Evolutionary conservation across 257 asterid species (phyloP).

Genomic region (Fraxinus excelsior): DNA sequence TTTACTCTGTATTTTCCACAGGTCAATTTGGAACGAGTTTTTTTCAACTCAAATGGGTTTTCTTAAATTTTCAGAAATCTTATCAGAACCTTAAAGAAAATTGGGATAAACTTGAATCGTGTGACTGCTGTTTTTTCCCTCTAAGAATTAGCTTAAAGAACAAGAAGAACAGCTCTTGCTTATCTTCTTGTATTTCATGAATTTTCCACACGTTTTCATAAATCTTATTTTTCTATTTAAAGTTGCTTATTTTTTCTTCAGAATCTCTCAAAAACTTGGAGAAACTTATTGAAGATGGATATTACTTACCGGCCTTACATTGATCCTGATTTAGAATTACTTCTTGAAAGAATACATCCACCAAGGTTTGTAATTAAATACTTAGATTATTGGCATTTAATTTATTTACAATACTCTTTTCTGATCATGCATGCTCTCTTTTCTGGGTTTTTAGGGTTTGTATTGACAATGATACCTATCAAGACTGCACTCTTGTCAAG

Average conservation of each 20-base stretch:
- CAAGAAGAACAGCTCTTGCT: neutral
- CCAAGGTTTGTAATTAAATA: conserved; percentile 58
- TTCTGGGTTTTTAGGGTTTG: conserved; percentile 60
- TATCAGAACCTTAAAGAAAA: conserved; percentile 5
- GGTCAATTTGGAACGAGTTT: conserved; percentile 11
- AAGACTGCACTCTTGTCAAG: conserved; percentile 82
- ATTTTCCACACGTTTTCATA: neutral
- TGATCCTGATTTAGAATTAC: conserved; percentile 58
- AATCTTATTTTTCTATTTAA: neutral
- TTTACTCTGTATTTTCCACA: neutral
- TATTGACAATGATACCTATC: conserved; percentile 67
- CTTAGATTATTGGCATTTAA: too few relatives aligned
- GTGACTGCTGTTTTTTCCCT: too few relatives aligned
- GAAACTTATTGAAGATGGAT: conserved; percentile 40
- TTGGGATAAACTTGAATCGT: neutral
- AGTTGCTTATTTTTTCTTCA: neutral
- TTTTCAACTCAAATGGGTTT: neutral
- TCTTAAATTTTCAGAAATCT: conserved; percentile 32
- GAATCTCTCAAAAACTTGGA: conserved; percentile 18
- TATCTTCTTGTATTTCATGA: conserved; percentile 6
- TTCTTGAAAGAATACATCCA: conserved; percentile 77
- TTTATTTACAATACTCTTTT: neutral
- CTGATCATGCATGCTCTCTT: neutral
- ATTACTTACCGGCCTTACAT: conserved; percentile 58
- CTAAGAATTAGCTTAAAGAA: too few relatives aligned